Conservation (phyloP, 2,329 filamentous ascomycete genomes). For the Xylariales sp. region DNA sequence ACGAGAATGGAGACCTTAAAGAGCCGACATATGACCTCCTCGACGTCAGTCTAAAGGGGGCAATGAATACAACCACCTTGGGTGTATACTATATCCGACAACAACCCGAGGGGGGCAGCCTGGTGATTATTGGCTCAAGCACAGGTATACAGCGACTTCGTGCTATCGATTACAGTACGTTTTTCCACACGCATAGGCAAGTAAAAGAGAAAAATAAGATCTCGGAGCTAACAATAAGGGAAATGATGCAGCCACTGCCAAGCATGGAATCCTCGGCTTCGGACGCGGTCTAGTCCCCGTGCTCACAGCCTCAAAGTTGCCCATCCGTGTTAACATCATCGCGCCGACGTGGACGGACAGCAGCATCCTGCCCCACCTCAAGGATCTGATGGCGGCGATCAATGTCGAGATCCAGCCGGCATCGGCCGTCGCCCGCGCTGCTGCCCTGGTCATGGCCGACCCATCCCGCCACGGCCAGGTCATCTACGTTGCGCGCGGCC, state of each 20-base stretch:
- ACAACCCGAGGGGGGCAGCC: slow-evolving; percentile 41
- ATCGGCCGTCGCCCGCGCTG: slow-evolving; percentile 42
- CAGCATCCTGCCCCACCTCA: slow-evolving; percentile 36
- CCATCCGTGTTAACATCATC: slow-evolving; percentile 52
- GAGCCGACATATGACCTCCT: slow-evolving; percentile 37
- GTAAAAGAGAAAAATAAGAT: too few relatives aligned
- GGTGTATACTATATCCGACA: slow-evolving; percentile 46
- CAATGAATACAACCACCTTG: slow-evolving; percentile 44
- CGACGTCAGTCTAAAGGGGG: slow-evolving; percentile 46
- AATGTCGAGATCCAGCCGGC: slow-evolving; percentile 39
- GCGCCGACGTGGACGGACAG: slow-evolving; percentile 52
- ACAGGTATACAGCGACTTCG: slow-evolving; percentile 46
- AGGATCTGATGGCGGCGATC: slow-evolving; percentile 29
- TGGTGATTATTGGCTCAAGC: slow-evolving; percentile 49
- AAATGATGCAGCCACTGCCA: slow-evolving; percentile 41
- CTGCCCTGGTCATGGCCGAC: slow-evolving; percentile 46
- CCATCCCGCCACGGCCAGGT: slow-evolving; percentile 42
- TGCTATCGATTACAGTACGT: slow-evolving; percentile 44
- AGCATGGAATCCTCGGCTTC: slow-evolving; percentile 51
- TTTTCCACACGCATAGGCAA: too few relatives aligned
- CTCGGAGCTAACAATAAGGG: background rate
- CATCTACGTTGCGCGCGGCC: slow-evolving; percentile 44
- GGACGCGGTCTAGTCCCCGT: slow-evolving; percentile 40
- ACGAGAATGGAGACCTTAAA: slow-evolving; percentile 42
- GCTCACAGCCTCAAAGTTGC: slow-evolving; percentile 28